Evolutionary conservation across 2,329 filamentous ascomycete species (phyloP).

Genomic region (Aureobasidium uvarum): DNA sequence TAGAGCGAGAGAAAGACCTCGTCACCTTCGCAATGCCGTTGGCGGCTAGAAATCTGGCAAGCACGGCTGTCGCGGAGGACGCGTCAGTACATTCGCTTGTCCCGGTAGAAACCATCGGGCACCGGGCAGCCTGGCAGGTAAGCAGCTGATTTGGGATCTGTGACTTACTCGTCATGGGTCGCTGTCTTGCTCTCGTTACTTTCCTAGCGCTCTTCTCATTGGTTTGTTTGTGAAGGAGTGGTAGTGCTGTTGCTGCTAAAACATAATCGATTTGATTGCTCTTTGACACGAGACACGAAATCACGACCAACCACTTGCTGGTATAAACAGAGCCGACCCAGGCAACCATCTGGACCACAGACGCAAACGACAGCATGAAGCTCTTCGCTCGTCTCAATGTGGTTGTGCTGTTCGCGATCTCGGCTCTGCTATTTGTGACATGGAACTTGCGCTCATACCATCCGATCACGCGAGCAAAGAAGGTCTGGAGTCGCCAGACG

Average conservation of each 20-base stretch:
- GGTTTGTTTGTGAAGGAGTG: background rate
- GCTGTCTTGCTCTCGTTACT: background rate
- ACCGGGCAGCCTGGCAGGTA: slow-evolving; percentile 2
- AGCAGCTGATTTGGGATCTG: background rate
- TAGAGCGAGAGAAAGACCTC: background rate
- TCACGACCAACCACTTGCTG: background rate
- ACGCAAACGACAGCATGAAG: slow-evolving; percentile 24
- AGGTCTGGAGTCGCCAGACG: slow-evolving; percentile 16
- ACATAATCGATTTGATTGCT: slow-evolving; percentile 23
- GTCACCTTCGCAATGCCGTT: background rate
- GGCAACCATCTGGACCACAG: background rate
- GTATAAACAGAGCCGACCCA: slow-evolving; percentile 7
- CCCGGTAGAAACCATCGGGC: slow-evolving; percentile 7
- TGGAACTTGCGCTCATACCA: slow-evolving; percentile 18
- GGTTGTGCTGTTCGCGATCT: slow-evolving; percentile 20
- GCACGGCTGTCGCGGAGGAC: slow-evolving; percentile 5
- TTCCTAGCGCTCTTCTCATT: background rate
- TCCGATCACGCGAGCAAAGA: slow-evolving; percentile 20
- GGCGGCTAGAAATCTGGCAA: background rate
- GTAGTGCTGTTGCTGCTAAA: slow-evolving; percentile 2
- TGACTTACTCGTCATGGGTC: background rate
- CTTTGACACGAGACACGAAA: background rate
- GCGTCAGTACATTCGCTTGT: slow-evolving; percentile 1
- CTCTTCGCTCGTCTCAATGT: slow-evolving; percentile 24
- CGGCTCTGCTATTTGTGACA: slow-evolving; percentile 14